Evolutionary conservation across 2,329 filamentous ascomycete genomes (phyloP).

Genomic region (Cytospora paraplurivora): DNA sequence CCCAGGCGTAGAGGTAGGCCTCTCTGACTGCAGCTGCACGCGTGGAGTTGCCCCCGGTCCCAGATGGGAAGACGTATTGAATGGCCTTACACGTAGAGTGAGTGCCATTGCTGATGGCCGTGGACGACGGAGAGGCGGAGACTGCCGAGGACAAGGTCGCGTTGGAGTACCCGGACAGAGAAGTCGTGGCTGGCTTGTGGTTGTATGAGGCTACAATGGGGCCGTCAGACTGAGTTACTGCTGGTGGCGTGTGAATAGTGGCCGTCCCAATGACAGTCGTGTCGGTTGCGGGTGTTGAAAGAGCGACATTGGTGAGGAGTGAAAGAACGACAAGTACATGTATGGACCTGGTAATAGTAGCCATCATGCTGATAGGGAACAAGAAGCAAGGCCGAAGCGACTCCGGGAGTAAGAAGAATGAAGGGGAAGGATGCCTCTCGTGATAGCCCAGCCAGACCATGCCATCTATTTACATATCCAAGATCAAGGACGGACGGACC

Average conservation of each 20-base stretch:
- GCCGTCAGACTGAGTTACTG: constrained; percentile 12
- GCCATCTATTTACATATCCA: not conserved
- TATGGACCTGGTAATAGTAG: not conserved
- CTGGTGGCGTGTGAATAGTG: constrained; percentile 3
- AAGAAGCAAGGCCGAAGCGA: not conserved
- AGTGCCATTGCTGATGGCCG: constrained; percentile 11
- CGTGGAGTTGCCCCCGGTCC: constrained; percentile 16
- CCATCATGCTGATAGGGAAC: not conserved
- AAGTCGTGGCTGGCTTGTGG: constrained; percentile 14
- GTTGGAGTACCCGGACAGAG: constrained; percentile 13
- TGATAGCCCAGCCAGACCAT: not conserved
- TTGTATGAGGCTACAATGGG: constrained; percentile 18
- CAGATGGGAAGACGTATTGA: constrained; percentile 14
- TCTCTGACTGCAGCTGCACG: constrained; percentile 22
- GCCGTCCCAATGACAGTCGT: not conserved
- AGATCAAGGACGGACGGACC: not conserved
- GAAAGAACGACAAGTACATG: not conserved
- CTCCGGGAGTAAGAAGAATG: not conserved
- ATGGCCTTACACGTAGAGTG: constrained; percentile 14
- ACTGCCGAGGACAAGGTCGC: constrained; percentile 3
- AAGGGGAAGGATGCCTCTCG: not conserved
- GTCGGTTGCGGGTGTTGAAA: not conserved
- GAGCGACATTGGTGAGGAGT: not conserved
- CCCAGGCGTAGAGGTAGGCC: constrained; percentile 20
- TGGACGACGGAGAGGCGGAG: constrained; percentile 12